Percentiles rank a stretch among this genome's conserved stretches.
These are phyloP conservation scores for Clitopilus passeckerianus DNA, from an alignment of 768 basidiomycete species.

Conservation along the genomic window DNA sequence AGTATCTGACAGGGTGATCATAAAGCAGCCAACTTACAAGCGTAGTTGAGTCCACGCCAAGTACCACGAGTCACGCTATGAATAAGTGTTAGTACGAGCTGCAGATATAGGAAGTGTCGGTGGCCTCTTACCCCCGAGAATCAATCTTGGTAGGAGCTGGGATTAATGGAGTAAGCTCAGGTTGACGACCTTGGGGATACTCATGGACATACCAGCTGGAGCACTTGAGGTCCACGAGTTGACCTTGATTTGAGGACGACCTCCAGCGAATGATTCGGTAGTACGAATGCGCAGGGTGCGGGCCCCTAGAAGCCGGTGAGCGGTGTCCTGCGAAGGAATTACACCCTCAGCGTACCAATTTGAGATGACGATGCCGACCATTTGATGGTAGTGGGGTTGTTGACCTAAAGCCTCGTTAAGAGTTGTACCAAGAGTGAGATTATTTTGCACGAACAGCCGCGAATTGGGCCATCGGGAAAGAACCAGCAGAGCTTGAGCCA, in stretches of 20 bases:
- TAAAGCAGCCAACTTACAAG: slow-evolving; percentile 23
- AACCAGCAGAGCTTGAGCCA: slow-evolving; percentile 28
- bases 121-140: slow-evolving; percentile 40
- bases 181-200: neutral
- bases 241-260: slow-evolving; percentile 38
- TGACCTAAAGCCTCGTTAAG: slow-evolving; percentile 20
- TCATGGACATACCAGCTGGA: slow-evolving; percentile 26
- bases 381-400: slow-evolving; percentile 37
- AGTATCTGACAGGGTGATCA: too few relatives aligned
- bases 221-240: slow-evolving; percentile 37
- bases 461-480: slow-evolving; percentile 50
- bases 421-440: neutral
- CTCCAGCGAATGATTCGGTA: slow-evolving; percentile 42
- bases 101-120: neutral
- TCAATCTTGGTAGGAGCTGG: slow-evolving; percentile 33
- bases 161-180: neutral
- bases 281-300: slow-evolving; percentile 41
- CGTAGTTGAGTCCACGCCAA: slow-evolving; percentile 41
- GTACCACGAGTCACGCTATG: slow-evolving; percentile 43
- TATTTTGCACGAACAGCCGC: slow-evolving; percentile 22
- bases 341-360: slow-evolving; percentile 22
- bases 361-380: slow-evolving; percentile 38
- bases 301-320: slow-evolving; percentile 25
- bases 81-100: neutral
- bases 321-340: neutral